Percentiles rank a stretch among this genome's conserved stretches.
Conservation (phyloP, 345 rosid species). For the Raphanus sativus region DNA sequence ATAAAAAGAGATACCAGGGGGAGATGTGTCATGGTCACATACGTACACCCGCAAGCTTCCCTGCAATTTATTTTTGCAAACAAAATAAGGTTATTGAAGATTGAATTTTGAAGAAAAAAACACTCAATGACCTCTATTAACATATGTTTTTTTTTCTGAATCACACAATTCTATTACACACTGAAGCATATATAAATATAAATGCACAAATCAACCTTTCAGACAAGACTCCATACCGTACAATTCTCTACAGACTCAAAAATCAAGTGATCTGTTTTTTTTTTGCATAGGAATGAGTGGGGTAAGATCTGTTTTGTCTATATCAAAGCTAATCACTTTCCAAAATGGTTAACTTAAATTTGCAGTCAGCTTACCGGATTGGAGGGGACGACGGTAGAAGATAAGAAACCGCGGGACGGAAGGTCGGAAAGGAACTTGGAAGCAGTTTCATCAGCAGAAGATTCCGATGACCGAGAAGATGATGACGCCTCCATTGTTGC, state of each 20-base stretch:
- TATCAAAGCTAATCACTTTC: too few relatives aligned
- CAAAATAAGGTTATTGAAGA: background rate
- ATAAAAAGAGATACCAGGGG: constrained; percentile 49
- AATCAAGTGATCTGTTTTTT: background rate
- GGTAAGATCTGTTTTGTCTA: too few relatives aligned
- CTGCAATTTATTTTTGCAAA: constrained; percentile 42
- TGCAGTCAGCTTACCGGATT: constrained; percentile 52
- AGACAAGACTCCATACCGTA: background rate
- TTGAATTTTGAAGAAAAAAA: background rate
- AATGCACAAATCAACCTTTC: background rate
- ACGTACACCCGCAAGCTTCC: constrained; percentile 76
- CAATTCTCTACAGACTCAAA: background rate
- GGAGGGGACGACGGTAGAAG: constrained; percentile 68
- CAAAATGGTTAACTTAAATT: too few relatives aligned
- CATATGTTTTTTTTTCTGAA: too few relatives aligned
- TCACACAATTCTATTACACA: too few relatives aligned
- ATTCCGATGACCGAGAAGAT: constrained; percentile 47
- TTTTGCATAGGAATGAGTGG: too few relatives aligned
- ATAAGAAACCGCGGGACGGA: constrained; percentile 79
- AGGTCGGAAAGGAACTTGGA: constrained; percentile 70
- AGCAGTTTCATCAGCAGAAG: constrained; percentile 40
- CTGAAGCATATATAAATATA: too few relatives aligned
- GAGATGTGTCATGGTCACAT: constrained; percentile 80
- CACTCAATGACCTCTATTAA: background rate
- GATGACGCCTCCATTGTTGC: constrained; percentile 60